A percentile compares a stretch with the other conserved stretches of the same genome.
These are phyloP conservation scores for Bimuria novae-zelandiae DNA, from an alignment of 2,329 filamentous ascomycete species.

Conservation along the genomic window DNA sequence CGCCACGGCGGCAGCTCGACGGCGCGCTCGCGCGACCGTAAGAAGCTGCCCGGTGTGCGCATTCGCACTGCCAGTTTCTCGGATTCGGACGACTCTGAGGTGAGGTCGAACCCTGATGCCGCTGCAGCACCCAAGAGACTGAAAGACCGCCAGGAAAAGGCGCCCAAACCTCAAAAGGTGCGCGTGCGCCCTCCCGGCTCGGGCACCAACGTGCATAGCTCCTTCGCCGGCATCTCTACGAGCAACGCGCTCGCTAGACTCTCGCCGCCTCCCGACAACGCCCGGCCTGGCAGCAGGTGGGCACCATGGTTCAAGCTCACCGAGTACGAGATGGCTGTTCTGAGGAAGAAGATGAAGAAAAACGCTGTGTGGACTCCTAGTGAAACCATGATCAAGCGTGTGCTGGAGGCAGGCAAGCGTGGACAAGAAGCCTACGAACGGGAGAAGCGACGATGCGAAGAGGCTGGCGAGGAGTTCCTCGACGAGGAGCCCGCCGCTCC, in stretches of 20 bases:
- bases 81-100: slow-evolving; percentile 25
- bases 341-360: slow-evolving; percentile 89
- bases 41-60: slow-evolving; percentile 25
- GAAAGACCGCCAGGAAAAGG: slow-evolving; percentile 38
- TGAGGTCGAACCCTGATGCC: slow-evolving; percentile 24
- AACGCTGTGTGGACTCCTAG: slow-evolving; percentile 85
- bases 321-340: slow-evolving; percentile 70
- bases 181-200: slow-evolving; percentile 49
- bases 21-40: slow-evolving; percentile 28
- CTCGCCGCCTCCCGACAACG: slow-evolving; percentile 63
- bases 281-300: slow-evolving; percentile 63
- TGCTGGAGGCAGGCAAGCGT: slow-evolving; percentile 72
- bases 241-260: slow-evolving; percentile 64
- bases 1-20: slow-evolving; percentile 24
- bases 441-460: slow-evolving; percentile 62
- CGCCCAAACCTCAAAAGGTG: slow-evolving; percentile 48
- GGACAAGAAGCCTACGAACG: slow-evolving; percentile 53
- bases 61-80: slow-evolving; percentile 22
- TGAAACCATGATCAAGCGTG: slow-evolving; percentile 82
- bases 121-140: slow-evolving; percentile 21
- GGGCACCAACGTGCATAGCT: slow-evolving; percentile 60
- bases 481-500: slow-evolving; percentile 54
- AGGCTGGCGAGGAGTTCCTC: slow-evolving; percentile 67
- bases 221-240: slow-evolving; percentile 62
- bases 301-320: slow-evolving; percentile 68